Evolutionary conservation across 1,284 basidiomycete species (phyloP), one percentile per base, ranked within the genome.

Genomic region (Dichomitus squalens): DNA sequence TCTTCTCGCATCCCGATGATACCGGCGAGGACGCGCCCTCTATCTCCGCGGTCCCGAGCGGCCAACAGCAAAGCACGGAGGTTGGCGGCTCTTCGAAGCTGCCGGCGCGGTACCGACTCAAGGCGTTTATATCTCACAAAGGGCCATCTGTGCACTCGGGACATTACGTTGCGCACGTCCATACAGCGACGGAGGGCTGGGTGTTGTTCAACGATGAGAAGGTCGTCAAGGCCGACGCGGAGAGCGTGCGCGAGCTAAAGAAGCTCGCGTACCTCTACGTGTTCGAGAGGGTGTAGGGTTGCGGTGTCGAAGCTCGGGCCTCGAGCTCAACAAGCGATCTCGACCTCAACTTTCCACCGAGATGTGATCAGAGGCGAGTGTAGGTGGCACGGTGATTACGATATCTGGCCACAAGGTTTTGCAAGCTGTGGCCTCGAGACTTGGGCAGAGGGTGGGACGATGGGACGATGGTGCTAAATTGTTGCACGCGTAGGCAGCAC

Each of bases 61-160:
- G 14, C 49, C 68, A 20, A 46, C 60, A 20, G 27, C 63, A 12
- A 52, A 57, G n/a, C 27, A 56, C 49, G 6, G 55, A 47, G 9
- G 58, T 70, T 6, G 86, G 76, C 20, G 83, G 89, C 18, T 79
- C 82, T n/a, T 74, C 75, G 21, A 67, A 68, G 2, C 77, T 95
- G 0, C 96, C 96, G 0, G 94, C 90, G 0, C 75, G 74, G 16
- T 98, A 95, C 76, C 78, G 78, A 38, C 82, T 98, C 31, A 93
- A 95, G 72, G 92, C 92, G 8, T 98, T 98, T 77, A 88, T 99
- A 68, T 98, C 95, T 55, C 96, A 99, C 79, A 98, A 98, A 68
- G 96, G 96, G 0, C 92, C 94, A 0, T 95, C 92, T 0, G 93
- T 96, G 20, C 95, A 96, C 71, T 95, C 93, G 0, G 96, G 95